Conservation (phyloP, 169 alveolate genomes). For the Plasmodium gallinaceum region DNA sequence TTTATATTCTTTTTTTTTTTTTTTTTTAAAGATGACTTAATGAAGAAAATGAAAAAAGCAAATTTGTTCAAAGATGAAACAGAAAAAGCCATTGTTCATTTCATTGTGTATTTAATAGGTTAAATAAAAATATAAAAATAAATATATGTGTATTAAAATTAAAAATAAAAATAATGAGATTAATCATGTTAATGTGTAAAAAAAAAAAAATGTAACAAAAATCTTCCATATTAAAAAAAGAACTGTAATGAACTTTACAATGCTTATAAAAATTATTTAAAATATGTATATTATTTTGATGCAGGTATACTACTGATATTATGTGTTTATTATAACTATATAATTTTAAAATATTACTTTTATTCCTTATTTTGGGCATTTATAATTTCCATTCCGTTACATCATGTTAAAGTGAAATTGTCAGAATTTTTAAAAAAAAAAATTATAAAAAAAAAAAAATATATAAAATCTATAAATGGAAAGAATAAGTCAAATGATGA, state of each 20-base stretch:
- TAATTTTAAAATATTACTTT: slow-evolving; percentile 77
- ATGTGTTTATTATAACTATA: slow-evolving; percentile 80
- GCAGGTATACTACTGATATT: slow-evolving; percentile 73
- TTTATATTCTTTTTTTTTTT: neutral
- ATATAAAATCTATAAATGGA: neutral
- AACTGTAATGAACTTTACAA: too few species aligned
- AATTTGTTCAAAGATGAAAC: slow-evolving; percentile 77
- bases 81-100: slow-evolving; percentile 80
- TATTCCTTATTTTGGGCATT: slow-evolving; percentile 82
- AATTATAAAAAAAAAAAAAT: slow-evolving; percentile 25
- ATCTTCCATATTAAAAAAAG: neutral
- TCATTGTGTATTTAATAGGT: slow-evolving; percentile 78
- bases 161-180: neutral
- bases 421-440: slow-evolving; percentile 31
- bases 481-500: neutral
- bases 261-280: too few species aligned
- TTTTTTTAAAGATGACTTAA: slow-evolving; percentile 30
- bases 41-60: slow-evolving; percentile 60
- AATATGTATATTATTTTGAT: neutral
- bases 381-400: slow-evolving; percentile 80
- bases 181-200: too few species aligned
- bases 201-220: neutral
- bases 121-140: neutral
- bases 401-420: slow-evolving; percentile 58
- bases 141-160: neutral